A percentile compares a stretch with the other conserved stretches of the same genome.
Evolutionary conservation across 108 stramenopile species (phyloP).

Genomic region (Skeletonema grethae): DNA sequence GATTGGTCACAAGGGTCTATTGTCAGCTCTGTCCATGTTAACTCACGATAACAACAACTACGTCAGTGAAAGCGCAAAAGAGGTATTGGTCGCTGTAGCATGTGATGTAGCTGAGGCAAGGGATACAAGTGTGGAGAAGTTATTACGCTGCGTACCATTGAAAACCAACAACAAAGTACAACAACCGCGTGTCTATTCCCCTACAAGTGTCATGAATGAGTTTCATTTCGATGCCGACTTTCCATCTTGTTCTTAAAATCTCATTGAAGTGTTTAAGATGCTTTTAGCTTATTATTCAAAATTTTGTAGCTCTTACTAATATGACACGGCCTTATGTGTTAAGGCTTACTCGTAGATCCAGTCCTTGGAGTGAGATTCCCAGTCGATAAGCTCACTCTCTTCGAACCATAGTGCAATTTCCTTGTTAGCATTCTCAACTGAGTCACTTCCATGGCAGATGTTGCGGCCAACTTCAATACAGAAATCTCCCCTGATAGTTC

Average conservation of each 20-base stretch:
- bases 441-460: slow-evolving; percentile 90
- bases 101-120: slow-evolving; percentile 38
- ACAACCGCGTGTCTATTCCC: slow-evolving; percentile 36
- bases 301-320: not conserved
- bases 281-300: not conserved
- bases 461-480: slow-evolving; percentile 85
- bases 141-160: slow-evolving; percentile 15
- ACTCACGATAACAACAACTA: slow-evolving; percentile 16
- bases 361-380: slow-evolving; percentile 68
- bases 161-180: slow-evolving; percentile 3
- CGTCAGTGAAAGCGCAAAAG: slow-evolving; percentile 15
- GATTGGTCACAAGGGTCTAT: slow-evolving; percentile 40
- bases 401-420: slow-evolving; percentile 96
- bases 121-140: slow-evolving; percentile 18
- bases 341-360: slow-evolving; percentile 89
- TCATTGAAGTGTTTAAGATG: not conserved
- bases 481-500: slow-evolving; percentile 94
- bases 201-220: slow-evolving; percentile 18
- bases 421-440: slow-evolving; percentile 91
- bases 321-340: not conserved
- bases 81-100: slow-evolving; percentile 13
- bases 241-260: not conserved
- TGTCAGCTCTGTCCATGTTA: slow-evolving; percentile 28
- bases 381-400: slow-evolving; percentile 78
- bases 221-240: slow-evolving; percentile 31